Percentiles rank a stretch among this genome's conserved stretches.
phyloP scores from a whole-genome alignment of 805 yeast genomes.

The Kregervanrija pseudodelftensis region DNA sequence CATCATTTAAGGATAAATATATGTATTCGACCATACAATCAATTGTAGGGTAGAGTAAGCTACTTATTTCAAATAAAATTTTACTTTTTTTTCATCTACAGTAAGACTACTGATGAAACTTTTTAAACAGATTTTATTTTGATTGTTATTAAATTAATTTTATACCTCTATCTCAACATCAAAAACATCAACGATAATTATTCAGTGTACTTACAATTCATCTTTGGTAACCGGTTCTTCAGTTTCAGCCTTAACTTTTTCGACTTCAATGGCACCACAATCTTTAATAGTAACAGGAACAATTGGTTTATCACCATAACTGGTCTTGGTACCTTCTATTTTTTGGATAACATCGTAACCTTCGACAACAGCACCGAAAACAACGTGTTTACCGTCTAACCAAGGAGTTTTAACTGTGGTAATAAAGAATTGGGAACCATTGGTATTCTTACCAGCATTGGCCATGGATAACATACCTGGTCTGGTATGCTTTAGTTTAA shows the following conservation, averaged over 20 bases:
- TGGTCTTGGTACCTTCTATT: slow-evolving; percentile 69
- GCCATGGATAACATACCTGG: slow-evolving; percentile 74
- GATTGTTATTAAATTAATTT: no score
- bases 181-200: no score
- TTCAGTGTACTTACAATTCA: slow-evolving; percentile 23
- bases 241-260: slow-evolving; percentile 14
- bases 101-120: no score
- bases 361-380: slow-evolving; percentile 87
- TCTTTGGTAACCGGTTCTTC: slow-evolving; percentile 20
- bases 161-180: no score
- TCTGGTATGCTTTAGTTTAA: slow-evolving; percentile 57
- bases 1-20: no score
- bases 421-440: slow-evolving; percentile 93
- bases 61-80: no score
- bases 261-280: slow-evolving; percentile 56
- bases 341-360: slow-evolving; percentile 77
- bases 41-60: no score
- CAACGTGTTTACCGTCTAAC: slow-evolving; percentile 94
- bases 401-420: slow-evolving; percentile 87
- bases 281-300: slow-evolving; percentile 57
- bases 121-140: no score
- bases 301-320: slow-evolving; percentile 64
- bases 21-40: no score
- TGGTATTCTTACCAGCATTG: slow-evolving; percentile 71
- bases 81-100: no score